Conservation (phyloP, 2,329 filamentous ascomycete genomes). For the Neocucurbitaria cava region DNA sequence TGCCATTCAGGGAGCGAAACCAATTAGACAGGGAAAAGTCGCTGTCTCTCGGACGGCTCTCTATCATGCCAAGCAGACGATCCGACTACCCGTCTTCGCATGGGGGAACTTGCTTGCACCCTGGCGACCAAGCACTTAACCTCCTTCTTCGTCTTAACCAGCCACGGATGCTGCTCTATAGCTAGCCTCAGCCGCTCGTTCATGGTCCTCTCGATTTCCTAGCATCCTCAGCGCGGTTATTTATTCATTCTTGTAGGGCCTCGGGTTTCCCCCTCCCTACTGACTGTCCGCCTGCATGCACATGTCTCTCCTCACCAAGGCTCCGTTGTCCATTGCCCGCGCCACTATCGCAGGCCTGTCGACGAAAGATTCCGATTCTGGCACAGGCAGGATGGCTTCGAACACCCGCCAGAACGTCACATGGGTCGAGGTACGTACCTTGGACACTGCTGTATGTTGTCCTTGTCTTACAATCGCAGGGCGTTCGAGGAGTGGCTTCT, state of each 20-base stretch:
- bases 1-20: slow-evolving; percentile 23
- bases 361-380: slow-evolving; percentile 13
- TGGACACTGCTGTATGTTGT: not conserved
- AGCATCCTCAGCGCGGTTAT: slow-evolving; percentile 9
- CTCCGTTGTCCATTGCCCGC: slow-evolving; percentile 33
- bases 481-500: slow-evolving; percentile 61
- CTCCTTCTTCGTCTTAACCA: slow-evolving; percentile 26
- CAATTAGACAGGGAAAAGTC: slow-evolving; percentile 24
- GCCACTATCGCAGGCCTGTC: slow-evolving; percentile 29
- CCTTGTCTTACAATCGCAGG: slow-evolving; percentile 42
- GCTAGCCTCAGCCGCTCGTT: slow-evolving; percentile 28
- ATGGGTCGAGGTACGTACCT: slow-evolving; percentile 49
- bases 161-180: slow-evolving; percentile 34
- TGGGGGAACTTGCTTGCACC: slow-evolving; percentile 38
- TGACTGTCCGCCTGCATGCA: slow-evolving; percentile 26
- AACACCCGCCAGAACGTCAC: slow-evolving; percentile 48
- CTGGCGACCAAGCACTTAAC: slow-evolving; percentile 30
- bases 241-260: slow-evolving; percentile 7
- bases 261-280: slow-evolving; percentile 14
- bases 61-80: slow-evolving; percentile 37
- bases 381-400: slow-evolving; percentile 29
- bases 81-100: slow-evolving; percentile 45
- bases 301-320: slow-evolving; percentile 36
- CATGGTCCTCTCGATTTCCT: slow-evolving; percentile 16
- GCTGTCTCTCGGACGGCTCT: slow-evolving; percentile 26